A percentile compares a stretch with the other conserved stretches of the same genome.
Conservation (phyloP, 148 eudicot species). For the Suaeda aralocaspica region DNA sequence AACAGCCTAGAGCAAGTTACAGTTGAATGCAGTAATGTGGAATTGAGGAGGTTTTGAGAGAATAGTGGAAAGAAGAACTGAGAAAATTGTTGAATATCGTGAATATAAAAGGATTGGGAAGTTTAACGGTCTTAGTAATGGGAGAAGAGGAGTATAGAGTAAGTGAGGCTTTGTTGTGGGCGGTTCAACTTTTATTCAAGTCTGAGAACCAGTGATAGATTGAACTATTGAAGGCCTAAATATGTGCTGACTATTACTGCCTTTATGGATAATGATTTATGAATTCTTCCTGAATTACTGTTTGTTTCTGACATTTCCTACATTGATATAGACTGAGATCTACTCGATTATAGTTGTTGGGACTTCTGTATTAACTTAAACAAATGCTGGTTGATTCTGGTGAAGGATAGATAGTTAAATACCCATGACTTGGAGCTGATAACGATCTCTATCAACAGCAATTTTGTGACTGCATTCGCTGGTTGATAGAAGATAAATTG, state of each 20-base stretch:
- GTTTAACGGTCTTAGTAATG: too few species aligned
- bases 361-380: not conserved
- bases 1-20: not conserved
- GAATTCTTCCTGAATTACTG: not conserved
- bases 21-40: too few species aligned
- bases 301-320: not conserved
- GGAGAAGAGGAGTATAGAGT: too few species aligned
- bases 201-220: not conserved
- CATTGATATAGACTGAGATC: not conserved
- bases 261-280: too few species aligned
- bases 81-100: too few species aligned
- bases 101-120: too few species aligned
- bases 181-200: too few species aligned
- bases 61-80: not conserved
- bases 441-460: too few species aligned
- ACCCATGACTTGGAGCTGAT: not conserved
- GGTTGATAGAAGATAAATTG: not conserved
- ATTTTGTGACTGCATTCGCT: too few species aligned
- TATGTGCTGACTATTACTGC: not conserved
- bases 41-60: too few species aligned
- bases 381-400: not conserved
- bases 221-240: not conserved
- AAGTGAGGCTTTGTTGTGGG: too few species aligned
- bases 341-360: not conserved
- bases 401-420: not conserved